Percentiles rank a stretch among this genome's conserved stretches.
phyloP scores from a whole-genome alignment of 1,284 basidiomycete genomes.

The Cryptococcus sp. region DNA sequence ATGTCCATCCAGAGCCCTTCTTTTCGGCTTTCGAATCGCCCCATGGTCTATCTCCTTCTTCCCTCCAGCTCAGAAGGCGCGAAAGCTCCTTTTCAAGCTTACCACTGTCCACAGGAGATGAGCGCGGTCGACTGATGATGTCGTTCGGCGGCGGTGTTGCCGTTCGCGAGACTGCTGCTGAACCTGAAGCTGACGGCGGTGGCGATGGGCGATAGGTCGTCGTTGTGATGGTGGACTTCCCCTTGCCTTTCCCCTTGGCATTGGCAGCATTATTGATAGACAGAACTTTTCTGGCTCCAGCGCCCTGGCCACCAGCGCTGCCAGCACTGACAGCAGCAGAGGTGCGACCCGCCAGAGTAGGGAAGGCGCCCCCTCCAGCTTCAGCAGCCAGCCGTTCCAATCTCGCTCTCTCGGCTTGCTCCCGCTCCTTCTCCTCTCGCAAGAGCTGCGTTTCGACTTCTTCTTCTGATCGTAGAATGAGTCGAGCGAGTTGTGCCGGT shows the following conservation, averaged over 20 bases:
- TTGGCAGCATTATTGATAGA: slow-evolving; percentile 19
- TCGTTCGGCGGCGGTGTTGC: slow-evolving; percentile 22
- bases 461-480: slow-evolving; percentile 38
- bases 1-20: slow-evolving; percentile 24
- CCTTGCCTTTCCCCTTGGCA: slow-evolving; percentile 33
- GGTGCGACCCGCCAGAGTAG: slow-evolving; percentile 29
- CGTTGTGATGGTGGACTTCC: slow-evolving; percentile 40
- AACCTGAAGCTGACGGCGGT: slow-evolving; percentile 6
- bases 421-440: slow-evolving; percentile 37
- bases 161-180: slow-evolving; percentile 1
- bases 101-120: slow-evolving; percentile 30
- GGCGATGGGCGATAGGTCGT: slow-evolving; percentile 24
- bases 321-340: neutral
- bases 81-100: slow-evolving; percentile 36
- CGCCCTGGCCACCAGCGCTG: neutral
- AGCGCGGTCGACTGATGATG: slow-evolving; percentile 35
- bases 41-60: slow-evolving; percentile 44
- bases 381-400: slow-evolving; percentile 33
- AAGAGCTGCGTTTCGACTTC: slow-evolving; percentile 43
- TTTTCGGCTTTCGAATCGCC: slow-evolving; percentile 39
- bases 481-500: slow-evolving; percentile 43
- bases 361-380: slow-evolving; percentile 51
- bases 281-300: slow-evolving; percentile 30
- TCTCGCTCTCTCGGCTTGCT: slow-evolving; percentile 33
- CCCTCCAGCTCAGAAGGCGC: slow-evolving; percentile 31